Conservation (phyloP, 805 yeast genomes). For the Lipomyces kockii region DNA sequence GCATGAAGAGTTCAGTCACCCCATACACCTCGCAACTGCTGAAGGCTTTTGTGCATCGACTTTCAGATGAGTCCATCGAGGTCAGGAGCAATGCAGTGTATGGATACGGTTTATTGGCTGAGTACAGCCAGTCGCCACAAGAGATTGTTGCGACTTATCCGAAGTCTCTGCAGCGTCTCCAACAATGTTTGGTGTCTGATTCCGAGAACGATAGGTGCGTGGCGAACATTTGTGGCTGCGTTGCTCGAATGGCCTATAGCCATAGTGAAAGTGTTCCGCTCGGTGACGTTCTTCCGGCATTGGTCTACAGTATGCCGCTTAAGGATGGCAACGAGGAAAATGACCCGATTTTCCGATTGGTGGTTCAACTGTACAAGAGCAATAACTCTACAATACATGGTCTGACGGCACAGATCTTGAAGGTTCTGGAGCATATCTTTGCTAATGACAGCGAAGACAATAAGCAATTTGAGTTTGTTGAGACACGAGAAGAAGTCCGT, state of each 20-base stretch:
- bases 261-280: constrained; percentile 75
- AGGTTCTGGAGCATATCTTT: constrained; percentile 71
- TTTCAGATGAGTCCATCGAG: constrained; percentile 72
- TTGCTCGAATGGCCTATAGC: constrained; percentile 84
- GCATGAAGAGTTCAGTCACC: constrained; percentile 64
- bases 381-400: constrained; percentile 56
- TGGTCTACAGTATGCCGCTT: constrained; percentile 81
- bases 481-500: constrained; percentile 65
- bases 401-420: constrained; percentile 54
- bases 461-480: constrained; percentile 77
- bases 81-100: constrained; percentile 95
- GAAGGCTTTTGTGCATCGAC: constrained; percentile 67
- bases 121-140: constrained; percentile 54
- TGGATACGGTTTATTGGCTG: constrained; percentile 83
- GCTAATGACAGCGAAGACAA: constrained; percentile 75
- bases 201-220: constrained; percentile 57
- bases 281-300: constrained; percentile 71
- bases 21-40: constrained; percentile 73
- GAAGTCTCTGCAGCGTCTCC: constrained; percentile 66
- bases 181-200: constrained; percentile 76
- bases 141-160: constrained; percentile 69
- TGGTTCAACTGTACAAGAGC: constrained; percentile 69
- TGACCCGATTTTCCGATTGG: constrained; percentile 80
- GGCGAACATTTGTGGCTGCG: constrained; percentile 97
- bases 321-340: constrained; percentile 90